Evolutionary conservation across 192 early-diverging fungal species (phyloP), one percentile per base, ranked within the genome.

Genomic region (Entomortierella lignicola): DNA sequence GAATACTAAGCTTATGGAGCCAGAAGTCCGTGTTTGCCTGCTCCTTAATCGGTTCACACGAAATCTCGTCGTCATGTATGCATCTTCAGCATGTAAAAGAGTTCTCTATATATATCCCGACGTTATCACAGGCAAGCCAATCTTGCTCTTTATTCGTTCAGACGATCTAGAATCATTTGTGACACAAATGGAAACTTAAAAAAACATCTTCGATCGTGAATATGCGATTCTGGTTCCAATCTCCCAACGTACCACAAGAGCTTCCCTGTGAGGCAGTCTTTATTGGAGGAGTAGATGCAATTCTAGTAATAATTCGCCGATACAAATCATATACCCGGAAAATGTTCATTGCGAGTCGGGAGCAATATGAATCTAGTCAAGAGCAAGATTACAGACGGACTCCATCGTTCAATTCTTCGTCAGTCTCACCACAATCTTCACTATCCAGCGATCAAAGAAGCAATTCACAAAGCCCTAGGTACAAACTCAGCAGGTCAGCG

Each of bases 141-240:
- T 79, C 37, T 44, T 69, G 26, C 54, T 62, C 18, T 69, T 60
- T 41, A 64, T 79, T 23, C 75, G 68, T 17, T 52, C 65, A 15
- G 67, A 79, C 29, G 75, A 79, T 50, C 67, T 69, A n/a, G 60
- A 18, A 7, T 13, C 60, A 27, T 67, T 79, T 50, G 62, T 63
- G 12, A 52, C 61, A 37, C 66, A 79, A 21, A 21, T 70, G 41
- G 68, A 79, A n/a, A 43, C 64, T 39, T 42, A 79, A 70, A 27
- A 20, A 61, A 1, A 32, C 55, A 4, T 32, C 72, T 5, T 48
- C 60, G 1, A 79, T 79, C 47, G 50, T 66, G 5, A 60, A 79
- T 42, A 71, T 71, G 60, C 50, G 60, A 21, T 56, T 71, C 17
- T 71, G 69, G 60, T 71, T 71, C 60, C 69, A 71, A 52, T 71